Conservation (phyloP, 352 stramenopile genomes). For the Phytophthora chlamydospora region DNA sequence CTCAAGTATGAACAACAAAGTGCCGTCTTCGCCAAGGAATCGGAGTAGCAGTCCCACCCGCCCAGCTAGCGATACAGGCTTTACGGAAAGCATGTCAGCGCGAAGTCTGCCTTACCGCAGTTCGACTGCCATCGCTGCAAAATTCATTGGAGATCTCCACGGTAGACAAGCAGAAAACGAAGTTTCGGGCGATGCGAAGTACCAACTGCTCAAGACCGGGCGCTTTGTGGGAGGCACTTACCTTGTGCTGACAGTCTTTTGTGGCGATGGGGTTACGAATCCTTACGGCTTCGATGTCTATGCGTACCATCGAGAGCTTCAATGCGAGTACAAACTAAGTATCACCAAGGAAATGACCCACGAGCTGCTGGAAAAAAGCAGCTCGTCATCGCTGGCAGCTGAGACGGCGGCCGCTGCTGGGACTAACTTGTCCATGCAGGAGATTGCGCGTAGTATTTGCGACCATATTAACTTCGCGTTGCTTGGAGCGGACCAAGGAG, state of each 20-base stretch:
- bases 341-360: conserved; percentile 73
- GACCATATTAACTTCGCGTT: conserved; percentile 60
- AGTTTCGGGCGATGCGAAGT: conserved; percentile 39
- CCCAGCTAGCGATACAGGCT: conserved; percentile 6
- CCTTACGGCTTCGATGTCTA: conserved; percentile 77
- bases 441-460: conserved; percentile 67
- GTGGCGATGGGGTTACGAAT: conserved; percentile 64
- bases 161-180: conserved; percentile 26
- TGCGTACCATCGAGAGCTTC: conserved; percentile 50
- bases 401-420: conserved; percentile 63
- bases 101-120: conserved; percentile 8
- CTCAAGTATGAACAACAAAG: conserved; percentile 3
- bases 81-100: conserved; percentile 7
- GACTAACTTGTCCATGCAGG: conserved; percentile 75
- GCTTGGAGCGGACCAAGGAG: conserved; percentile 41
- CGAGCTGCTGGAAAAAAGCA: conserved; percentile 59
- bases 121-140: conserved; percentile 16
- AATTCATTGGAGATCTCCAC: conserved; percentile 47
- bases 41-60: conserved; percentile 12
- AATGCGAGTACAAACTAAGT: conserved; percentile 55
- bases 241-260: conserved; percentile 72
- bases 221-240: conserved; percentile 72
- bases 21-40: conserved; percentile 7
- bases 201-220: conserved; percentile 69
- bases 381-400: conserved; percentile 58